Base-by-base conservation (phyloP, 306 rosid genomes). In the Dryas alaskensis region DNA sequence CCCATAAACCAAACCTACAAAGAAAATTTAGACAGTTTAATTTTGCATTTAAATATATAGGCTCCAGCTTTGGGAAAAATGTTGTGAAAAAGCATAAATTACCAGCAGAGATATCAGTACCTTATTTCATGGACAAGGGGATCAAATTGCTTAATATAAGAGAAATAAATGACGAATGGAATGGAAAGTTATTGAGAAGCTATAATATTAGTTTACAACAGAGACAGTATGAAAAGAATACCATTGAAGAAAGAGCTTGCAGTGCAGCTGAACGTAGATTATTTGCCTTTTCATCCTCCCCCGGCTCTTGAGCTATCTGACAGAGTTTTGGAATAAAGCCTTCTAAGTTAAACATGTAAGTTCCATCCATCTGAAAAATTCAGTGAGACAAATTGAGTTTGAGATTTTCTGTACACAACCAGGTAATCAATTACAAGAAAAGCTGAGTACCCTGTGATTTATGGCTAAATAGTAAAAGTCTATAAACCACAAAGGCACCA, bases 1-100 rank as follows among this genome's bases (percentile, higher is more conserved):
- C 99, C 98, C 99, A 95, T 95, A 79, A 88, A 92, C 88, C 97
- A 87, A 79, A 92, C 98, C 98, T 95, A 72, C 84, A 91, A 22
- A 85, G 81, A 12, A 79, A 76, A 78, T 69, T 27, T 8, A 76
- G 60, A 60, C 16, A 47, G 76, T 52, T 77, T 50, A 79, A 37
- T 72, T 73, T 9, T 27, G 43, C 53, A 39, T 59, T 47, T 67
- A 60, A 54, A 48, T 7, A 61, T 58, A 52, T 19, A 42, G n/a
- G 12, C 6, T 22, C 16, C 8, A 5, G 4, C 43, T 1, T 14
- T 40, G 14, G 44, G 63, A 12, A 53, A 43, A 69, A 40, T 60
- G 40, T 5, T 6, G 48, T 10, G 50, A 40, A 16, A 27, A 3
- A n/a, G 7, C 17, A 53, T 39, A 69, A 5, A 16, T 69, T 43